phyloP scores from a whole-genome alignment of 75 land plant species.

The Cryptomeria japonica region DNA sequence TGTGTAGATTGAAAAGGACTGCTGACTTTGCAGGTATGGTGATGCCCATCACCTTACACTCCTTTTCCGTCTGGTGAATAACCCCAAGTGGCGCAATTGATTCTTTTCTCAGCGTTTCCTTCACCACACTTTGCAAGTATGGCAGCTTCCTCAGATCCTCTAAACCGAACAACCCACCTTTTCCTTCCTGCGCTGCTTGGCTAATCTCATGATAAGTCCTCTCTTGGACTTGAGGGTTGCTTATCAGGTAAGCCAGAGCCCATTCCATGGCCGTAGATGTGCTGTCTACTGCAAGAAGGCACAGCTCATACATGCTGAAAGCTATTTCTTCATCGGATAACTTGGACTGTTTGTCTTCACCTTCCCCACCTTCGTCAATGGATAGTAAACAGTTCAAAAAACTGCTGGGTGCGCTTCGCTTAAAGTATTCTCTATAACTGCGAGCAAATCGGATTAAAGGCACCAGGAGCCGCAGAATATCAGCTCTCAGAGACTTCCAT shows the following conservation, averaged over 20 bases:
- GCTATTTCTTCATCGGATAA: neutral
- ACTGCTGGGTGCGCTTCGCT: neutral
- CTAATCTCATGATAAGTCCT: neutral
- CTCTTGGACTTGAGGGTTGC: neutral
- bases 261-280: neutral
- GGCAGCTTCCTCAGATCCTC: slow-evolving; percentile 1
- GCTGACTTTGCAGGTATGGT: neutral
- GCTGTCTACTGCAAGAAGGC: slow-evolving; percentile 10
- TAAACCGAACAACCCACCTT: neutral
- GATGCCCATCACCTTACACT: neutral
- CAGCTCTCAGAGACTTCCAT: neutral
- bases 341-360: no score
- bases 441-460: neutral
- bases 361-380: no score
- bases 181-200: no score
- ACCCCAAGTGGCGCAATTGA: slow-evolving; percentile 2
- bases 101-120: slow-evolving; percentile 14
- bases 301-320: neutral
- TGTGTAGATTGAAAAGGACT: neutral
- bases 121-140: slow-evolving; percentile 9
- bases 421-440: neutral
- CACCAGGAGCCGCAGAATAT: neutral
- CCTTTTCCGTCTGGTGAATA: neutral
- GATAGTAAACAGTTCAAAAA: neutral
- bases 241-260: slow-evolving; percentile 7